Evolutionary conservation across 2,329 filamentous ascomycete species (phyloP), one percentile per base, ranked within the genome.

Genomic region (Verticillium zaregamsianum): DNA sequence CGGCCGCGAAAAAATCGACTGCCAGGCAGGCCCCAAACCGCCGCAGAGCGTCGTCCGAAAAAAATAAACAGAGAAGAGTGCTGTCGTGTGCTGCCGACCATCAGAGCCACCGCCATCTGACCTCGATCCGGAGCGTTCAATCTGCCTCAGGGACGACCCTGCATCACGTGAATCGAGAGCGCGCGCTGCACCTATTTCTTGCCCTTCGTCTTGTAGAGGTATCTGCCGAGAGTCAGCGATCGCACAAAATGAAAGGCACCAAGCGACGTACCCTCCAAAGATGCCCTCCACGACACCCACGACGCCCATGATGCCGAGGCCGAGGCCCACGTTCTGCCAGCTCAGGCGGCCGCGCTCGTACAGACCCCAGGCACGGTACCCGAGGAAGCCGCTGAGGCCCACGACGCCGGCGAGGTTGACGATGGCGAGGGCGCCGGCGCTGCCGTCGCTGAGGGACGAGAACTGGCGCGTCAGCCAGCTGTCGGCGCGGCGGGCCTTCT

Each of bases 341-440:
- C 75, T 75, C 58, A 86, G 72, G 55, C 76, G 75, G 55, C 82
- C 81, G 59, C 76, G 76, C 70, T 86, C 80, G 67, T 85, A 84
- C 65, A 86, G 74, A 7, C 79, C 80, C 79, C 82, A 85, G 23
- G 80, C 84, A 73, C 79, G 81, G 75, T 82, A 84, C 45, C 83
- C 82, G 14, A 86, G 72, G 72, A 79, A 83, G 3, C 79, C 77
- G 68, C 82, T 78, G 39, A 86, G 66, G 9, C 82, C 82, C n/a
- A 85, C 75, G 40, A 86, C 77, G 17, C 77, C 79, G 9, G 78
- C 75, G 6, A 84, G 64, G 71, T 86, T 86, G 62, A 74, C 74
- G 39, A 76, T 67, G 33, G 77, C 78, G 37, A 84, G 68, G 17
- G 79, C 79, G 56, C 73, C 75, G 63, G 75, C 77, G 59, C 75